Conservation (phyloP, 2,329 filamentous ascomycete species). For the Colletotrichum euphorbiae region DNA sequence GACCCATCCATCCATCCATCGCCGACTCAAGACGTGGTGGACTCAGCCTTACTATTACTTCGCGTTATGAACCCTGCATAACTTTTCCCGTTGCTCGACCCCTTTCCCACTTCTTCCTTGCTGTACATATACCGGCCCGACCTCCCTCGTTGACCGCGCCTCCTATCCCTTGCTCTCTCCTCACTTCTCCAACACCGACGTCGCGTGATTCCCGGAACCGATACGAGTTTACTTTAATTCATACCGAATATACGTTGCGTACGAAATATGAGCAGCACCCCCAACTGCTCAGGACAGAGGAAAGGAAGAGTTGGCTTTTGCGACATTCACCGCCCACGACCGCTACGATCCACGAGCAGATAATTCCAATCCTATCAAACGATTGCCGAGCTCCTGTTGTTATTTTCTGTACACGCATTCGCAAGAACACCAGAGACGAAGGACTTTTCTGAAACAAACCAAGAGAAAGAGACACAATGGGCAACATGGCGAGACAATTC, state of each 20-base stretch:
- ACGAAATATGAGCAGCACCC: conserved; percentile 42
- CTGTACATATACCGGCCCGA: conserved; percentile 39
- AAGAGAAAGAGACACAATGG: conserved; percentile 33
- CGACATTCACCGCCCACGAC: conserved; percentile 30
- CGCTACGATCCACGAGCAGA: conserved; percentile 32
- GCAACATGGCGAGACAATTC: conserved; percentile 38
- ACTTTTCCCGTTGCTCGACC: conserved; percentile 8
- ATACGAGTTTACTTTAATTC: conserved; percentile 11
- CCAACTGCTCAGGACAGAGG: conserved; percentile 40
- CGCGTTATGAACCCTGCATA: conserved; percentile 28
- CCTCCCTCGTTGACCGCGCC: conserved; percentile 13
- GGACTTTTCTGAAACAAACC: neutral
- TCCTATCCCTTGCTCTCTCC: neutral
- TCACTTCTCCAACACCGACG: conserved; percentile 16
- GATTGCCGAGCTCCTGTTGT: neutral
- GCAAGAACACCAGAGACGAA: neutral
- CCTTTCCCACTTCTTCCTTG: conserved; percentile 10
- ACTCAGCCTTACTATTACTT: conserved; percentile 35
- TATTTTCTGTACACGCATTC: neutral
- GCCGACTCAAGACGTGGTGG: conserved; percentile 9
- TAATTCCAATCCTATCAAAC: neutral
- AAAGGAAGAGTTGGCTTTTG: conserved; percentile 41
- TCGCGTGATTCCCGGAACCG: conserved; percentile 25
- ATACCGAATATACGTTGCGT: conserved; percentile 11
- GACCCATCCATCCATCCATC: neutral